Evolutionary conservation across 2,329 filamentous ascomycete genomes (phyloP).

Genomic region (Aureobasidium sp.): DNA sequence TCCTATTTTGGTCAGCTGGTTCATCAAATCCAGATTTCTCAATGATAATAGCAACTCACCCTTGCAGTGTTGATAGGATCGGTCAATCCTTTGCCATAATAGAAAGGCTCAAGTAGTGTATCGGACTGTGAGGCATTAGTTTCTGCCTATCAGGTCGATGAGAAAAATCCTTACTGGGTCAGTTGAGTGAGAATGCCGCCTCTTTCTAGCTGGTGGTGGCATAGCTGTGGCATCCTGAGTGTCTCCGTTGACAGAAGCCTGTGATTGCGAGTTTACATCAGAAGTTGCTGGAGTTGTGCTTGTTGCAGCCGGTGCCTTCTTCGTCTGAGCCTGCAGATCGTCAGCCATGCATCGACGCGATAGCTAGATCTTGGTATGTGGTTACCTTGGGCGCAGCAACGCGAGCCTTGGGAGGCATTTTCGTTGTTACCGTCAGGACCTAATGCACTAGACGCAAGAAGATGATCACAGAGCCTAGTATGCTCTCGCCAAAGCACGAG

Average conservation of each 20-base stretch:
- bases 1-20: slow-evolving; percentile 44
- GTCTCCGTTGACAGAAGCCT: not conserved
- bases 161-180: slow-evolving; percentile 4
- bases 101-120: slow-evolving; percentile 59
- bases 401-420: slow-evolving; percentile 11
- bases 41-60: slow-evolving; percentile 14
- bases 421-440: not conserved
- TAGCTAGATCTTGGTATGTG: not conserved
- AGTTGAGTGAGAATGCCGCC: slow-evolving; percentile 11
- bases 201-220: slow-evolving; percentile 2
- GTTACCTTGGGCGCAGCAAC: slow-evolving; percentile 6
- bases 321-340: slow-evolving; percentile 1
- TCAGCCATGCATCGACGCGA: not conserved
- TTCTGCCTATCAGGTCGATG: not conserved
- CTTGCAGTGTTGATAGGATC: slow-evolving; percentile 61
- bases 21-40: not conserved
- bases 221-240: slow-evolving; percentile 2
- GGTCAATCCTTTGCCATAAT: slow-evolving; percentile 57
- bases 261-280: not conserved
- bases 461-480: not conserved
- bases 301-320: slow-evolving; percentile 11
- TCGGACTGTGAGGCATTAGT: slow-evolving; percentile 28
- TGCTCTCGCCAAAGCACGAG: slow-evolving; percentile 4
- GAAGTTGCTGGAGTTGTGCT: slow-evolving; percentile 6
- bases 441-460: not conserved